These are phyloP conservation scores for Ostreobium quekettii DNA, from an alignment of 139 green algal species.

Conservation along the genomic window DNA sequence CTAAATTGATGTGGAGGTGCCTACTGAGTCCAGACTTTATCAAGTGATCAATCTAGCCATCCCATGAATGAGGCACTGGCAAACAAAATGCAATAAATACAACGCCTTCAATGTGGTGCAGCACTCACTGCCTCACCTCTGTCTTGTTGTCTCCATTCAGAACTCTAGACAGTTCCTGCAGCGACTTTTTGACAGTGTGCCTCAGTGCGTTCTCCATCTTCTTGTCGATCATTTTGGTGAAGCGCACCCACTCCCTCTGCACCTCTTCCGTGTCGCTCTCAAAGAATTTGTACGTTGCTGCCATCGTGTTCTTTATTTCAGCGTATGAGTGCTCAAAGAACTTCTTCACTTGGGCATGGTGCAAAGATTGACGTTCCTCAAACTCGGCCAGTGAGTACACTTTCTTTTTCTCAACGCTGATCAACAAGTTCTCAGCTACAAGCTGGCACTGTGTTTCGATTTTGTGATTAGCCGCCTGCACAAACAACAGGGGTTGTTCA, in stretches of 20 bases:
- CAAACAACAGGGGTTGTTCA: too few species aligned
- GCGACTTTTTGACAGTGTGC: constrained; percentile 54
- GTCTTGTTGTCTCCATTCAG: constrained; percentile 79
- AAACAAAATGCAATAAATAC: constrained; percentile 8
- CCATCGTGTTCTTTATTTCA: constrained; percentile 49
- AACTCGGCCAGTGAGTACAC: constrained; percentile 75
- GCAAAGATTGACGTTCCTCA: constrained; percentile 49
- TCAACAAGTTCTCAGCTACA: constrained; percentile 58
- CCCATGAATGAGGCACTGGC: not conserved
- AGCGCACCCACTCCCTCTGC: constrained; percentile 72
- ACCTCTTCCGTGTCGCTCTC: constrained; percentile 71
- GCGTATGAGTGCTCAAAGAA: constrained; percentile 33
- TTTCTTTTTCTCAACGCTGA: constrained; percentile 77
- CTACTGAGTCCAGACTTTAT: too few species aligned
- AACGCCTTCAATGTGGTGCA: constrained; percentile 24
- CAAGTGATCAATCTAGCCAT: too few species aligned
- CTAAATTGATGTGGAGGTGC: too few species aligned
- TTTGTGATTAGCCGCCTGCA: constrained; percentile 26
- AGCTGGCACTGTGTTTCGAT: constrained; percentile 50
- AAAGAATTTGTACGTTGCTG: constrained; percentile 58
- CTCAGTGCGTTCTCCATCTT: constrained; percentile 74
- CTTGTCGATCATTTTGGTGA: constrained; percentile 68
- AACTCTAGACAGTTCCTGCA: constrained; percentile 68
- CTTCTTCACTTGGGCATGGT: constrained; percentile 43
- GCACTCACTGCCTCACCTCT: constrained; percentile 31